Conservation (phyloP, 192 early-diverging fungal genomes). For the Coemansia sp. region DNA sequence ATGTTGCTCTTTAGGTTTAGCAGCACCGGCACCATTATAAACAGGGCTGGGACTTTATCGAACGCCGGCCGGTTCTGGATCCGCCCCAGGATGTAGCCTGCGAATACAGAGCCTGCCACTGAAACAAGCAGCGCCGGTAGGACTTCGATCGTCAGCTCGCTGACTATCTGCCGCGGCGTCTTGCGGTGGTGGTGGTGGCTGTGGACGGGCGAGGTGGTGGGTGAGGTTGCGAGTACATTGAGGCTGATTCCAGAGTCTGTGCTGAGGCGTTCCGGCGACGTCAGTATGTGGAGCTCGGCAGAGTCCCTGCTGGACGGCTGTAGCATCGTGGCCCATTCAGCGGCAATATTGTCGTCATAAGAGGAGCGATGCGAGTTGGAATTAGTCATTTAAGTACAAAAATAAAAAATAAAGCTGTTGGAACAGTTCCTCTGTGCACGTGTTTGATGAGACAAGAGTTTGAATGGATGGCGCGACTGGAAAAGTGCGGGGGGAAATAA, state of each 20-base stretch:
- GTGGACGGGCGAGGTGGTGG: background rate
- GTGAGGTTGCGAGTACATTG: background rate
- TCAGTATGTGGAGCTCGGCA: too few relatives aligned
- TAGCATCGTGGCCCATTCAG: background rate
- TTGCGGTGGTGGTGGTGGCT: conserved; percentile 4
- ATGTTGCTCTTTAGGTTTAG: conserved; percentile 90
- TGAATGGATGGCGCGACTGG: too few relatives aligned
- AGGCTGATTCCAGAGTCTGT: background rate
- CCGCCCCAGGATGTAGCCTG: conserved; percentile 67
- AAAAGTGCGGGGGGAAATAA: too few relatives aligned
- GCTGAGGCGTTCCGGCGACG: too few relatives aligned
- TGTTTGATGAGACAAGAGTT: too few relatives aligned
- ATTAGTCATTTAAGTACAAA: background rate
- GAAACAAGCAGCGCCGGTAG: conserved; percentile 67
- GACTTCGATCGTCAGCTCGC: conserved; percentile 52
- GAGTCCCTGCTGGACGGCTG: too few relatives aligned
- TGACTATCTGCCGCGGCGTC: conserved; percentile 15
- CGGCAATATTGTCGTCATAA: background rate
- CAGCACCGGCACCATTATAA: conserved; percentile 81
- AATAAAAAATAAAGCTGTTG: background rate
- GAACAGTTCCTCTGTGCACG: too few relatives aligned
- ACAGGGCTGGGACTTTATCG: conserved; percentile 63
- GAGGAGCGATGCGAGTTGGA: background rate
- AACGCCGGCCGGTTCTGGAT: conserved; percentile 73
- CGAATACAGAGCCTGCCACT: conserved; percentile 65